These are phyloP conservation scores for Leishmania braziliensis DNA, from an alignment of 208 protist genomes.

Conservation along the genomic window DNA sequence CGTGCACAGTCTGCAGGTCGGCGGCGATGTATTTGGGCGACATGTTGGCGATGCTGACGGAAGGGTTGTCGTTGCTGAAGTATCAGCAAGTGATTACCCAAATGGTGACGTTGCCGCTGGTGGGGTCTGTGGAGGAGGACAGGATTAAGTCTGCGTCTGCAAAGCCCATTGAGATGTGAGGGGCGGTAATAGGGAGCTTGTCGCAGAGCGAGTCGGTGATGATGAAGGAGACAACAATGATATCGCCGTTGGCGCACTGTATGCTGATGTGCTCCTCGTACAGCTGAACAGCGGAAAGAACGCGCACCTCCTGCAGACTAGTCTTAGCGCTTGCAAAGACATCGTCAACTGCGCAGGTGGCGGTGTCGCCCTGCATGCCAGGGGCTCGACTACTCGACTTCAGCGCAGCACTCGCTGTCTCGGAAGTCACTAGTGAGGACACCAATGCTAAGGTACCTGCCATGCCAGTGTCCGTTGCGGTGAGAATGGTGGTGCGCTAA, in stretches of 20 bases:
- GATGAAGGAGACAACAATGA: not conserved
- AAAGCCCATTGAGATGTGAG: slow-evolving; percentile 43
- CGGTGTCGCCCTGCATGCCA: too few relatives aligned
- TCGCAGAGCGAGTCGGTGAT: slow-evolving; percentile 1
- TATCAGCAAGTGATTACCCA: slow-evolving; percentile 53
- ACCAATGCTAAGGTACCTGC: too few relatives aligned
- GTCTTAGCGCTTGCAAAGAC: slow-evolving; percentile 45
- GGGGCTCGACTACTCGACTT: too few relatives aligned
- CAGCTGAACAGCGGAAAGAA: slow-evolving; percentile 46
- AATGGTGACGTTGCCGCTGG: slow-evolving; percentile 1
- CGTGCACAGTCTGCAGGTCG: slow-evolving; percentile 13
- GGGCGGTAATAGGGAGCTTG: slow-evolving; percentile 33
- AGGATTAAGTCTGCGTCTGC: slow-evolving; percentile 57
- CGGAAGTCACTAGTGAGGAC: too few relatives aligned
- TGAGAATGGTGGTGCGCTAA: too few relatives aligned
- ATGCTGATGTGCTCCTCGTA: slow-evolving; percentile 51
- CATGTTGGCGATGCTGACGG: slow-evolving; percentile 43
- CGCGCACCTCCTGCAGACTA: slow-evolving; percentile 21
- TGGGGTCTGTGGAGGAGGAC: slow-evolving; percentile 53
- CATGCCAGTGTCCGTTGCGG: too few relatives aligned
- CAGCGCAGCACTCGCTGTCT: too few relatives aligned
- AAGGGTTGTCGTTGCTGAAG: slow-evolving; percentile 19
- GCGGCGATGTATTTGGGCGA: slow-evolving; percentile 9
- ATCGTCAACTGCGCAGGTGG: slow-evolving; percentile 27
- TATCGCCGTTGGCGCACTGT: slow-evolving; percentile 13